A percentile compares a stretch with the other conserved stretches of the same genome.
These are phyloP conservation scores for Cochlearia excelsa DNA, from an alignment of 345 rosid genomes.

Conservation along the genomic window DNA sequence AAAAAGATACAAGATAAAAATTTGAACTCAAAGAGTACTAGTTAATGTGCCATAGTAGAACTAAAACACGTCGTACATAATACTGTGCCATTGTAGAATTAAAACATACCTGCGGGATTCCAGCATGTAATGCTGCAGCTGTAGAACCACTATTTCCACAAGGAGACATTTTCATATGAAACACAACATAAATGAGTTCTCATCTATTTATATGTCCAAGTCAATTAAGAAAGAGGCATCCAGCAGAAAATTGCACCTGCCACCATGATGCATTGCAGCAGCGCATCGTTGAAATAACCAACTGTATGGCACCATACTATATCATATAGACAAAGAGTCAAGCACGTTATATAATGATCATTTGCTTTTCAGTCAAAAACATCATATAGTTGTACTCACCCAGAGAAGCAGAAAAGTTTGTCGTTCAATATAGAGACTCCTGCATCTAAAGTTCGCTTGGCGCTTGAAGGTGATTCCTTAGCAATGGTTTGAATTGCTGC, in stretches of 20 bases:
- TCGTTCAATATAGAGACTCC: slow-evolving; percentile 48
- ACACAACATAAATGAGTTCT: slow-evolving; percentile 21
- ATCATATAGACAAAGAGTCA: slow-evolving; percentile 15
- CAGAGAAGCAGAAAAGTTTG: slow-evolving; percentile 56
- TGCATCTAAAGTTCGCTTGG: slow-evolving; percentile 26
- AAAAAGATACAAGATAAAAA: neutral
- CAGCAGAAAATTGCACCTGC: slow-evolving; percentile 51
- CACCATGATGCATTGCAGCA: slow-evolving; percentile 89
- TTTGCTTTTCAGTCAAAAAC: neutral
- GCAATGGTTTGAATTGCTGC: slow-evolving; percentile 42
- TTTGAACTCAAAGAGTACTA: neutral
- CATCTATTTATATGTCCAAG: neutral
- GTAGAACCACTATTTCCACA: slow-evolving; percentile 65
- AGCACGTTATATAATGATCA: neutral
- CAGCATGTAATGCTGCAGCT: slow-evolving; percentile 78
- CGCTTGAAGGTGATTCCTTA: slow-evolving; percentile 24
- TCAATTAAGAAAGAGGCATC: slow-evolving; percentile 17
- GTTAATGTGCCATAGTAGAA: neutral
- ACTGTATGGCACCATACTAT: slow-evolving; percentile 64
- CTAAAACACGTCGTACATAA: neutral
- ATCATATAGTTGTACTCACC: slow-evolving; percentile 37
- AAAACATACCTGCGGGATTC: slow-evolving; percentile 73
- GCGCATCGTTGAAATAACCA: slow-evolving; percentile 68
- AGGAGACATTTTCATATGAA: slow-evolving; percentile 14
- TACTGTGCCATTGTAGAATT: neutral